Evolutionary conservation across 2,329 filamentous ascomycete species (phyloP).

Genomic region (Neurospora crassa): DNA sequence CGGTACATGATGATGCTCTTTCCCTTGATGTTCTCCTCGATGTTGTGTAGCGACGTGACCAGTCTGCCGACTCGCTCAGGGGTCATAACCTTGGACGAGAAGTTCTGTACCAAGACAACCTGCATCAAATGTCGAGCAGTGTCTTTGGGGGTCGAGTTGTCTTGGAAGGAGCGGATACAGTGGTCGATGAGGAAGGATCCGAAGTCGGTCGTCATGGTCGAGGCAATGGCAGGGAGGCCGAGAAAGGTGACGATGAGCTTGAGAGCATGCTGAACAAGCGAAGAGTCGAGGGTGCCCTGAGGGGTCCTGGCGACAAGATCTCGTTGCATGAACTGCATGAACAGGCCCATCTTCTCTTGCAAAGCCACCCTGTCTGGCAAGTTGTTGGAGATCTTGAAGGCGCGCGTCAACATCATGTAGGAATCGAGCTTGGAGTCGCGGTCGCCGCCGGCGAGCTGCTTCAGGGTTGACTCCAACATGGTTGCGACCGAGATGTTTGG

Average conservation of each 20-base stretch:
- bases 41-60: slow-evolving; percentile 58
- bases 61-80: slow-evolving; percentile 59
- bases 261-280: slow-evolving; percentile 67
- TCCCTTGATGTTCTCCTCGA: slow-evolving; percentile 65
- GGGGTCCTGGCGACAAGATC: slow-evolving; percentile 59
- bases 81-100: slow-evolving; percentile 65
- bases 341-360: slow-evolving; percentile 63
- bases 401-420: slow-evolving; percentile 69
- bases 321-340: slow-evolving; percentile 75
- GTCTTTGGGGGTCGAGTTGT: slow-evolving; percentile 61
- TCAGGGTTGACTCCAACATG: slow-evolving; percentile 78
- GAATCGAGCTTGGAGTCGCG: slow-evolving; percentile 70
- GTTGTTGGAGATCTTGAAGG: slow-evolving; percentile 72
- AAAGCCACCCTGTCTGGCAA: slow-evolving; percentile 66
- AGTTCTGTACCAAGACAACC: slow-evolving; percentile 70
- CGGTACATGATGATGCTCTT: slow-evolving; percentile 74
- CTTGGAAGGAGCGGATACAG: slow-evolving; percentile 63
- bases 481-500: slow-evolving; percentile 51
- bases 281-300: slow-evolving; percentile 50
- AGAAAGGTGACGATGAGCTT: slow-evolving; percentile 70
- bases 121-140: slow-evolving; percentile 72
- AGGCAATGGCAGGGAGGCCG: slow-evolving; percentile 60
- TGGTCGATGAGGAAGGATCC: slow-evolving; percentile 72
- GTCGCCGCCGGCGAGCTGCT: slow-evolving; percentile 69
- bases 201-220: slow-evolving; percentile 67